phyloP scores from a whole-genome alignment of 768 basidiomycete species.

The Leccinum obscurum region DNA sequence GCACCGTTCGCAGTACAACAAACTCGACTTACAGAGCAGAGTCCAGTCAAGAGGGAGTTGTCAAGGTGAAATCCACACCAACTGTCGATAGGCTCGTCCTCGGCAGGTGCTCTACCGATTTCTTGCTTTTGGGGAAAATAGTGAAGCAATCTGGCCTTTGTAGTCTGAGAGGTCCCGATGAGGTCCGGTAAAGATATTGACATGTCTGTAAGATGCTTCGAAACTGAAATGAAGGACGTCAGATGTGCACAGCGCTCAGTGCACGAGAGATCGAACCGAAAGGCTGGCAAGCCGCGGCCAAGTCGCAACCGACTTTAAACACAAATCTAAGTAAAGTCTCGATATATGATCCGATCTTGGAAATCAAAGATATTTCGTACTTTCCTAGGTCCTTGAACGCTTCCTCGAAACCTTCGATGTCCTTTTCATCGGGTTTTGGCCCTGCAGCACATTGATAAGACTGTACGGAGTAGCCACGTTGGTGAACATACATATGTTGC shows the following conservation, averaged over 20 bases:
- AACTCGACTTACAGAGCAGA: conserved; percentile 69
- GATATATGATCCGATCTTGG: background rate
- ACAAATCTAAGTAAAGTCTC: conserved; percentile 54
- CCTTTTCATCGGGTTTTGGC: conserved; percentile 58
- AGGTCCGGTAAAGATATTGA: conserved; percentile 69
- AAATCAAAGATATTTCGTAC: conserved; percentile 34
- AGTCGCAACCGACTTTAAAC: conserved; percentile 75
- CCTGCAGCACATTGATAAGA: conserved; percentile 41
- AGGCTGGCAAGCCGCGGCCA: conserved; percentile 88
- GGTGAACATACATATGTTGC: conserved; percentile 74
- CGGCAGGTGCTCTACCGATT: conserved; percentile 30
- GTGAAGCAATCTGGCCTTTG: conserved; percentile 92
- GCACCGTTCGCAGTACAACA: background rate
- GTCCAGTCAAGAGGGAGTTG: conserved; percentile 86
- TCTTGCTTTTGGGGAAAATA: conserved; percentile 78
- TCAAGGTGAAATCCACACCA: conserved; percentile 98
- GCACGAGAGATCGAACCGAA: conserved; percentile 58
- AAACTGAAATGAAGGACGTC: conserved; percentile 41
- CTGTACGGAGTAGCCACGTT: background rate
- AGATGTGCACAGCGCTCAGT: background rate
- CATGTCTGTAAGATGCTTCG: conserved; percentile 60
- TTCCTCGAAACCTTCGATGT: conserved; percentile 74
- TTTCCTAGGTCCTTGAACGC: conserved; percentile 86
- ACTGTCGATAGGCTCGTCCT: conserved; percentile 74
- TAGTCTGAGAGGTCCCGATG: conserved; percentile 75